Base-by-base conservation (phyloP, 2,329 filamentous ascomycete species). In the Arachnomyces sp. region DNA sequence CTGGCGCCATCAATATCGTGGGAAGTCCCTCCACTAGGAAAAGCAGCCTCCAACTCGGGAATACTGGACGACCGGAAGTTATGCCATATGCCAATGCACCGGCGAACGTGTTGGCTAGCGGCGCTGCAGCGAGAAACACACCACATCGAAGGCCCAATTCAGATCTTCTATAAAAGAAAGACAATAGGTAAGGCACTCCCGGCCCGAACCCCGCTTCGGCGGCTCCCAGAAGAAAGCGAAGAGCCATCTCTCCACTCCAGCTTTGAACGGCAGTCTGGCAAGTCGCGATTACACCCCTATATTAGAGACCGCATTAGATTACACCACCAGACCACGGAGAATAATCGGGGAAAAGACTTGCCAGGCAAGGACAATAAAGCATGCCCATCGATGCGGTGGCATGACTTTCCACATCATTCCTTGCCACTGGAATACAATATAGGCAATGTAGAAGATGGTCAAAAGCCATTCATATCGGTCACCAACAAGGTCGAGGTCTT, bases 51-150 rank as follows among this genome's bases (percentile, higher is more conserved):
- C 83, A 87, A 42, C 71, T 75, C 2, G 75, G 71, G 32, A 85
- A 59, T n/a, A 11, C 34, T 12, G 66, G 56, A 50, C 73, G 67
- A 9, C 78, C 76, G 18, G 75, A 74, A 7, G 78, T 78, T 54
- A 85, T 82, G 3, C 72, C 77, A 43, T 78, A 82, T 1, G 78
- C 79, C 4, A 82, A 64, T 3, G 77, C 79, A 2, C 80, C 80
- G 0, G 86, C 85, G 56, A 93, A 89, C 1, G 80, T 82, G 31
- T 86, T 92, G 2, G 87, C 86, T 3, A 94, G 72, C 1, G 81
- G 80, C 0, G 80, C 78, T 0, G 67, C 66, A 14, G 67, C 65
- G 9, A 72, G 49, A 46, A 78, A 80, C 15, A 80, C 54, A 2
- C 75, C 76, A 38, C 70, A 71, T 3, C 76, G 63, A 21, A 78